Evolutionary conservation across 169 alveolate genomes (phyloP).

Genomic region (Cryptosporidium sp.): DNA sequence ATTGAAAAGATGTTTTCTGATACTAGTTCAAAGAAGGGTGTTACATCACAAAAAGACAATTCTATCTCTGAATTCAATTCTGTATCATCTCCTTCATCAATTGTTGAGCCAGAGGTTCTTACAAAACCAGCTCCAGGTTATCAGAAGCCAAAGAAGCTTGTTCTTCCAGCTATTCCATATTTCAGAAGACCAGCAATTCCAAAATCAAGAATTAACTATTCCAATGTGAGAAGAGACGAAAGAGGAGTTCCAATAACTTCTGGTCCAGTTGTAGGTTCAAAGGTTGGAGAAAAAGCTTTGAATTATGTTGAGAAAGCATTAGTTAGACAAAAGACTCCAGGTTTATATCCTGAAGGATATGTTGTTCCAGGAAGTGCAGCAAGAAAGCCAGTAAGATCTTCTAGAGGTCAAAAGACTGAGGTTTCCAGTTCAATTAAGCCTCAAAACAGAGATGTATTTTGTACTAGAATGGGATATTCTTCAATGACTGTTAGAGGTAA

Average conservation of each 20-base stretch:
- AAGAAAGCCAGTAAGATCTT: conserved; percentile 7
- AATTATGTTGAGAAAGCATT: conserved; percentile 64
- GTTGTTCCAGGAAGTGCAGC: conserved; percentile 36
- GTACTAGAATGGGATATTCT: conserved; percentile 38
- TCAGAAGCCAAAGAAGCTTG: conserved; percentile 20
- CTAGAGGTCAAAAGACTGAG: background rate
- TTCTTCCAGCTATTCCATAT: conserved; percentile 50
- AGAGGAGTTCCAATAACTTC: conserved; percentile 73
- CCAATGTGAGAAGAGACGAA: conserved; percentile 20
- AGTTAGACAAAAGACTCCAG: conserved; percentile 43
- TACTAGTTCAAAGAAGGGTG: background rate
- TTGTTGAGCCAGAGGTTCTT: conserved; percentile 37
- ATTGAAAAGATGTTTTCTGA: background rate
- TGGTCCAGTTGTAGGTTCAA: conserved; percentile 66
- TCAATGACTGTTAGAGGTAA: conserved; percentile 26
- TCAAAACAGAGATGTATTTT: conserved; percentile 22
- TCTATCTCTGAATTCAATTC: background rate
- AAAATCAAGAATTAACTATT: conserved; percentile 5
- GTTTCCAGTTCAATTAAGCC: conserved; percentile 26
- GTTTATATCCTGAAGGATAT: conserved; percentile 57
- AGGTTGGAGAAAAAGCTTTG: conserved; percentile 56
- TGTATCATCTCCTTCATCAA: background rate
- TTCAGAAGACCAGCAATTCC: conserved; percentile 13
- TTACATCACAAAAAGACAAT: background rate
- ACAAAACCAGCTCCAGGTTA: conserved; percentile 50